phyloP scores from a whole-genome alignment of 768 basidiomycete genomes.

The Postia placenta region DNA sequence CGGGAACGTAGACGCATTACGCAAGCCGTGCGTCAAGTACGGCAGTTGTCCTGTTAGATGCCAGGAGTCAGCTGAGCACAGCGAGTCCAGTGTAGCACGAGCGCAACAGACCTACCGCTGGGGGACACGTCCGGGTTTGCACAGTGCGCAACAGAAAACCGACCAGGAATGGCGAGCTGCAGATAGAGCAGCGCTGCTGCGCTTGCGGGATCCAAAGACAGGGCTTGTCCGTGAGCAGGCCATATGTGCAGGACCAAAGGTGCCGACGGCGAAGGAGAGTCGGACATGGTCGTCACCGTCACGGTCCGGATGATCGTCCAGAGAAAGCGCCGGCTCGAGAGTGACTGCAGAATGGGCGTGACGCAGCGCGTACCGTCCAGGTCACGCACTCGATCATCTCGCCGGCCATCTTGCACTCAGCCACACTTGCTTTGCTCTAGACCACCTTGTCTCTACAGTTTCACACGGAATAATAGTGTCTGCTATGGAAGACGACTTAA shows the following conservation, averaged over 20 bases:
- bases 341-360: no score
- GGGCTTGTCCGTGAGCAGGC: slow-evolving; percentile 60
- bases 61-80: background rate
- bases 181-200: slow-evolving; percentile 62
- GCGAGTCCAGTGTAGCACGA: background rate
- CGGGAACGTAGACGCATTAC: slow-evolving; percentile 42
- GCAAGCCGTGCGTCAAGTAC: slow-evolving; percentile 55
- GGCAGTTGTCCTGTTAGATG: slow-evolving; percentile 62
- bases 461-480: background rate
- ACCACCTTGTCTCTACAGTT: background rate
- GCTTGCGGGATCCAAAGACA: slow-evolving; percentile 63
- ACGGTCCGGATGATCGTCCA: no score
- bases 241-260: slow-evolving; percentile 54
- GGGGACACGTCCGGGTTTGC: slow-evolving; percentile 69
- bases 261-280: background rate
- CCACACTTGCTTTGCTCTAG: background rate
- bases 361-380: background rate
- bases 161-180: slow-evolving; percentile 63
- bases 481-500: slow-evolving; percentile 18
- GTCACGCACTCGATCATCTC: background rate
- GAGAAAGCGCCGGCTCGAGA: no score
- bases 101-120: slow-evolving; percentile 46
- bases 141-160: slow-evolving; percentile 56
- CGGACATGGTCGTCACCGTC: background rate
- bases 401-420: background rate